phyloP scores from a whole-genome alignment of 2,329 filamentous ascomycete species.

The Dryadomyces sulphureus region DNA sequence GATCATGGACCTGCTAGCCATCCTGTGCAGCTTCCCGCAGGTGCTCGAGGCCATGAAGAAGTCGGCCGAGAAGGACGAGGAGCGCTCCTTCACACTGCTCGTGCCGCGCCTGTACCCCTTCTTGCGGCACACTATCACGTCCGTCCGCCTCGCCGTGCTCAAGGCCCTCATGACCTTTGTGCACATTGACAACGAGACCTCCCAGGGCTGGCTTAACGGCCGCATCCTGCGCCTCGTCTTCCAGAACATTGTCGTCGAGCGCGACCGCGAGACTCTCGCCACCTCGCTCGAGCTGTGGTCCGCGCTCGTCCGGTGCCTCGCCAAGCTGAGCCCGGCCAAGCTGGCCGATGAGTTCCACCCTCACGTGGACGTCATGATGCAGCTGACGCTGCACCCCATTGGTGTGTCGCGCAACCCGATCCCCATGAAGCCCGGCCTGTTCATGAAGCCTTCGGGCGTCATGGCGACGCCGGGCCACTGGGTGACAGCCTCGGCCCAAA shows the following conservation, averaged over 20 bases:
- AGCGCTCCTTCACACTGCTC: constrained; percentile 80
- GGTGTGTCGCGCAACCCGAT: constrained; percentile 83
- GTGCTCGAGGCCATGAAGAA: constrained; percentile 88
- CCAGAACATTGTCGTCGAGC: constrained; percentile 88
- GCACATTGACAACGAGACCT: constrained; percentile 63
- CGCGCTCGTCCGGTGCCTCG: constrained; percentile 56
- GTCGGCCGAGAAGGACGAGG: constrained; percentile 68
- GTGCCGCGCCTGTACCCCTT: constrained; percentile 94
- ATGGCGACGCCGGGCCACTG: constrained; percentile 43
- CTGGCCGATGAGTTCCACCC: constrained; percentile 58
- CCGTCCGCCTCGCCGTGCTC: constrained; percentile 81
- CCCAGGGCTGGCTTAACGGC: constrained; percentile 83
- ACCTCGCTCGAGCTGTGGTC: constrained; percentile 81
- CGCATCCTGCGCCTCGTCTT: constrained; percentile 79
- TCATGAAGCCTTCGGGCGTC: constrained; percentile 85
- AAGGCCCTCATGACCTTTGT: constrained; percentile 89
- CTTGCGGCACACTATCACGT: constrained; percentile 91
- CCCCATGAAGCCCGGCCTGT: constrained; percentile 77
- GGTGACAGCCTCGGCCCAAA: constrained; percentile 27
- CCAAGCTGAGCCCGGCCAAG: constrained; percentile 40
- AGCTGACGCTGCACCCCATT: constrained; percentile 77
- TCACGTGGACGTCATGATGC: constrained; percentile 69
- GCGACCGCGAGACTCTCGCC: constrained; percentile 68
- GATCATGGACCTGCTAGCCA: constrained; percentile 95
- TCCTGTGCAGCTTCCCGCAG: constrained; percentile 85